A percentile compares a stretch with the other conserved stretches of the same genome.
These are phyloP conservation scores for Cynara cardunculus DNA, from an alignment of 129 eudicot species.

Conservation along the genomic window DNA sequence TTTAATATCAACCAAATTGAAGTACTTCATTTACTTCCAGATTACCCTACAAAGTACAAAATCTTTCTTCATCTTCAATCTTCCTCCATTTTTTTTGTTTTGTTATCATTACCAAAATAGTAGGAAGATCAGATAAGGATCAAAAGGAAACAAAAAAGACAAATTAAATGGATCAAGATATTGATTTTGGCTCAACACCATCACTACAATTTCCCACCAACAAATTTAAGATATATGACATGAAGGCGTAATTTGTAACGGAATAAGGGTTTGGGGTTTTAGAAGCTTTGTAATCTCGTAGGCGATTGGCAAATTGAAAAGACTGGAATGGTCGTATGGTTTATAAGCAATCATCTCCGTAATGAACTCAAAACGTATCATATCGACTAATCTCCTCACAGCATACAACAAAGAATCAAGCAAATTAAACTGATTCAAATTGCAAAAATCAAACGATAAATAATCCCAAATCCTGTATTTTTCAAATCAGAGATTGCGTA, in stretches of 20 bases:
- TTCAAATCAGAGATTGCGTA: not conserved
- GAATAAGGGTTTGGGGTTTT: not conserved
- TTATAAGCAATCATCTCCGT: not conserved
- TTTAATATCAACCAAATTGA: not conserved
- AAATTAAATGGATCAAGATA: not conserved
- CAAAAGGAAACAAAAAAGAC: not conserved
- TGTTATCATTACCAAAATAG: not conserved
- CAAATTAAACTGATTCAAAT: slow-evolving; percentile 3
- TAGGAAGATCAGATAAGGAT: not conserved
- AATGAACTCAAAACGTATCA: not conserved
- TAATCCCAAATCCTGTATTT: not conserved
- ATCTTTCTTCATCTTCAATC: not conserved
- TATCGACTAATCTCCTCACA: not conserved
- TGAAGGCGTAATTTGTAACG: not conserved
- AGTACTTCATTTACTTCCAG: slow-evolving; percentile 7
- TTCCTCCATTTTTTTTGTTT: not conserved
- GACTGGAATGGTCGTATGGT: slow-evolving; percentile 8
- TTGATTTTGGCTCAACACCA: not conserved
- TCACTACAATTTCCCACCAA: not conserved
- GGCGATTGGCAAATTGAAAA: not conserved
- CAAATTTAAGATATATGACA: not conserved
- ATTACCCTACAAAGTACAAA: not conserved
- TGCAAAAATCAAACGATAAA: slow-evolving; percentile 7
- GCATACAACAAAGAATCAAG: not conserved
- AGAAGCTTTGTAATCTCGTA: not conserved